Evolutionary conservation across 140 eudicot genomes (phyloP), one percentile per base, ranked within the genome.

Genomic region (Flaveria floridana): DNA sequence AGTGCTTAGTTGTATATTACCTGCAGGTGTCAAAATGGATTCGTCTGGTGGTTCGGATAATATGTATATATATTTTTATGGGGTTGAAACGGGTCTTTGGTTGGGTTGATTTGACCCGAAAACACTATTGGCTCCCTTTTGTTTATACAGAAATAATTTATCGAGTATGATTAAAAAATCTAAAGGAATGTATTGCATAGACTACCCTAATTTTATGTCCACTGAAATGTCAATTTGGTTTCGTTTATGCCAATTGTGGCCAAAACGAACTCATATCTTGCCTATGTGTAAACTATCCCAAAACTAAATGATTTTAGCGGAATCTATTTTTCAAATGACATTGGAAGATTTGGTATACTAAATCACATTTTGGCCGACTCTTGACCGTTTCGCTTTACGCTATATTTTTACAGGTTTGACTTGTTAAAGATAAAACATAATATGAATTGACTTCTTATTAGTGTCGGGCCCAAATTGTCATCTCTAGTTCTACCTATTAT

Each of bases 401-500:
- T 57, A 18, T 57, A 21, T 25, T 23, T 25, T 11, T 23, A 13
- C 8, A 2, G 9, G 8, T n/a, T 55, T n/a, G 19, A n/a, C 25
- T 18, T 39, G n/a, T 19, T 44, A 44, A 15, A 23, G 61, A 69
- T 23, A 69, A 23, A 12, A 46, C 26, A 21, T 23, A 4, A 7
- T 14, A n/a, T 15, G 13, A 12, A 21, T 46, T 16, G 11, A 6
- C 41, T 5, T 34, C 8, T 34, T 34, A 34, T 34, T 34, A 34
- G 41, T 34, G 41, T 34, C 41, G 6, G 8, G 1, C 8, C 41
- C 39, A 30, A 30, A 30, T 30, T 30, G 39, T 30, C 39, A 16
- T 19, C 62, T 16, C 23, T 61, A 61, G 8, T 61, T 59, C 25
- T 64, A 64, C 51, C n/a, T 65, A 16, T 65, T 3, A 65, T 65